Conservation (phyloP, 345 rosid genomes). For the Citrus medica region DNA sequence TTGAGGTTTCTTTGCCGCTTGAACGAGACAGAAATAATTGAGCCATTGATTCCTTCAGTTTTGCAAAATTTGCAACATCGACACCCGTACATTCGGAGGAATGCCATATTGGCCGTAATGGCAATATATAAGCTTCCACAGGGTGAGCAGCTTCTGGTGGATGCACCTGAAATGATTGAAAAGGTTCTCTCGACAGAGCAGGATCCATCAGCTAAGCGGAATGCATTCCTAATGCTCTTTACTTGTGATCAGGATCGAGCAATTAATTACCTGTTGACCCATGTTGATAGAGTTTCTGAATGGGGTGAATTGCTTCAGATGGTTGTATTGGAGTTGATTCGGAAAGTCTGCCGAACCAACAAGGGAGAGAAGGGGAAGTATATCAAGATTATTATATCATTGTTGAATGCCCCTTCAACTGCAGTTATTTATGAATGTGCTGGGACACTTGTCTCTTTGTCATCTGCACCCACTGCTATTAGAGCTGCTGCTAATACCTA, state of each 20-base stretch:
- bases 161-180: slow-evolving; percentile 80
- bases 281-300: slow-evolving; percentile 65
- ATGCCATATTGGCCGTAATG: slow-evolving; percentile 72
- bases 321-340: slow-evolving; percentile 74
- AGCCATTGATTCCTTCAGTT: slow-evolving; percentile 73
- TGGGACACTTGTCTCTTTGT: slow-evolving; percentile 76
- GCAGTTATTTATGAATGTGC: slow-evolving; percentile 79
- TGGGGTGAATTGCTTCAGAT: slow-evolving; percentile 76
- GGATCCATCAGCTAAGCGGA: slow-evolving; percentile 70
- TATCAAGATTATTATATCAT: slow-evolving; percentile 66
- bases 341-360: slow-evolving; percentile 67
- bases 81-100: slow-evolving; percentile 67
- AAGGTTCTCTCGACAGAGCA: slow-evolving; percentile 64
- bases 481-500: slow-evolving; percentile 85
- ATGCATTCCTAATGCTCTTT: slow-evolving; percentile 81
- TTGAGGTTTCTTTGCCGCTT: slow-evolving; percentile 72
- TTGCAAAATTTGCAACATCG: slow-evolving; percentile 72
- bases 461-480: slow-evolving; percentile 88
- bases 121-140: slow-evolving; percentile 69
- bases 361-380: slow-evolving; percentile 67
- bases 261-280: slow-evolving; percentile 53
- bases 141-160: slow-evolving; percentile 68
- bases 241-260: slow-evolving; percentile 71
- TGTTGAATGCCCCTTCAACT: slow-evolving; percentile 66
- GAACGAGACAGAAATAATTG: slow-evolving; percentile 65